Base-by-base conservation (phyloP, 331 rosid species). In the Malus hybrid region DNA sequence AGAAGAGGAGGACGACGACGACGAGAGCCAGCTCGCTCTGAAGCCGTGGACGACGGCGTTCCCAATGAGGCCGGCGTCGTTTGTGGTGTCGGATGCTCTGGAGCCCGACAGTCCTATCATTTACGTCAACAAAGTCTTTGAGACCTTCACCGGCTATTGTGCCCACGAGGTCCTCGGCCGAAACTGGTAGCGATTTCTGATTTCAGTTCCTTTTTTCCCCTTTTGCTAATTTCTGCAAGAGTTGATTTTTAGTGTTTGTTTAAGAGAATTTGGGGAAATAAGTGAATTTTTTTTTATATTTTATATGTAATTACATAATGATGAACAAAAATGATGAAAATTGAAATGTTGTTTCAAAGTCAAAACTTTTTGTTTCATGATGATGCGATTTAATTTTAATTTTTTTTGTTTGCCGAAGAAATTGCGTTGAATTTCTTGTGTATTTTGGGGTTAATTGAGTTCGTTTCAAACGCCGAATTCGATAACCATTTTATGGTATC, bases 141-240 rank as follows among this genome's bases (percentile, higher is more conserved):
- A 95, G 91, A 77, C 79, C 75, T 87, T 78, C 85, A 95, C 98
- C 5, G 99, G 99, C 0, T 95, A 92, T 46, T 92, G 96, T 28
- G 98, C 98, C 24, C 89, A 95, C 63, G 99, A 95, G 84, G 88
- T 92, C 53, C 92, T 95, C 28, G 99, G 99, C 84, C 89, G 88
- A 2, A 95, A 92, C 83, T 95, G 99, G 99, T 95, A 48, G 73
- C 19, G n/a, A 57, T 66, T 76, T 81, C 28, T 29, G 32, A 4
- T 50, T 66, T n/a, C 50, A 44, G 15, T 6, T 24, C 16, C 16
- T 6, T 46, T 18, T 39, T 44, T 3, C 44, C 34, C 15, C 6
- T 0, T 73, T 71, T 55, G 13, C 26, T 22, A 6, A 1, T 18
- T 75, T 69, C 22, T 46, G 16, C 44, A 18, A 4, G 58, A 15